Conservation (phyloP, 805 yeast genomes). For the Limtongia smithiae region DNA sequence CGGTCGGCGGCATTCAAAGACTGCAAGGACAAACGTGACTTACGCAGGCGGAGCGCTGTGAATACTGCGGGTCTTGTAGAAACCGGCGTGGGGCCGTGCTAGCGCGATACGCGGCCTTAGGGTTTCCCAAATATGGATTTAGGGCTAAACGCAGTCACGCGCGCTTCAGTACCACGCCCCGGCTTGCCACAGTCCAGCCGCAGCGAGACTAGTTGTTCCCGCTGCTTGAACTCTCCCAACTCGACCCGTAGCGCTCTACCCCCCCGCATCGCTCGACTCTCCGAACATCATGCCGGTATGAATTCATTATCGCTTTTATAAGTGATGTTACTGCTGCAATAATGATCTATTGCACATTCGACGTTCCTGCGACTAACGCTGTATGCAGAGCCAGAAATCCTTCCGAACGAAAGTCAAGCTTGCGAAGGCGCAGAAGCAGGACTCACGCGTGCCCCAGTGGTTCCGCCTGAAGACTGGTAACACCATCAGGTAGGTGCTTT, state of each 20-base stretch:
- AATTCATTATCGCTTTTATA: too few relatives aligned
- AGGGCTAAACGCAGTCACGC: conserved; percentile 15
- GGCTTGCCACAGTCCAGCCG: too few relatives aligned
- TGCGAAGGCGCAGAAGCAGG: conserved; percentile 98
- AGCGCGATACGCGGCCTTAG: neutral
- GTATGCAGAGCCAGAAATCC: conserved; percentile 63
- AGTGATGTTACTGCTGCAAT: too few relatives aligned
- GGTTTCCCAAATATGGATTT: neutral
- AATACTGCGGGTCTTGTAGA: too few relatives aligned
- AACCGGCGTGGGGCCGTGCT: neutral
- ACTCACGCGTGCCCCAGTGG: conserved; percentile 99
- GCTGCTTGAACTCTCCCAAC: neutral
- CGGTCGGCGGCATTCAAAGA: too few relatives aligned
- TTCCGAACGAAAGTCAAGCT: conserved; percentile 97
- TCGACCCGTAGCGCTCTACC: neutral
- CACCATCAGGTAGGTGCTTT: conserved; percentile 59
- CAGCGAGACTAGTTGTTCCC: neutral
- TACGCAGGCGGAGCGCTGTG: too few relatives aligned
- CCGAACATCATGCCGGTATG: neutral
- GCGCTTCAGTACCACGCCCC: too few relatives aligned
- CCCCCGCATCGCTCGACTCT: neutral
- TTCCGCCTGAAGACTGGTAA: conserved; percentile 96
- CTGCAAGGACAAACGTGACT: too few relatives aligned
- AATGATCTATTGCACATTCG: too few relatives aligned
- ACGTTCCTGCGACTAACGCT: too few relatives aligned